Evolutionary conservation across 805 yeast genomes (phyloP).

Genomic region (Saccharomycopsis capsularis): DNA sequence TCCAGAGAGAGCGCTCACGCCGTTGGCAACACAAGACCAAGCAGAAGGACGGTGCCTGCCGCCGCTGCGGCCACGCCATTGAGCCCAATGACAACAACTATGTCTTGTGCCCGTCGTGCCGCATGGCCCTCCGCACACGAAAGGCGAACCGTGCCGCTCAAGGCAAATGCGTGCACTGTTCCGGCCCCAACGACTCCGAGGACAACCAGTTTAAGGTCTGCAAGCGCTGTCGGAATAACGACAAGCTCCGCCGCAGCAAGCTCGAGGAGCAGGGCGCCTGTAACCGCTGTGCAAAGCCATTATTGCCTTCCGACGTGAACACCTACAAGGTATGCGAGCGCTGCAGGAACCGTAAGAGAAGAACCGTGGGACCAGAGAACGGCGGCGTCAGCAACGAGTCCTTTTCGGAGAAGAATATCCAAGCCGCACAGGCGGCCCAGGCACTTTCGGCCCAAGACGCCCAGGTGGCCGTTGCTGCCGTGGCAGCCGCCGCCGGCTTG

Average conservation of each 20-base stretch:
- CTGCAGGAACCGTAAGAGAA: slow-evolving; percentile 51
- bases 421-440: background rate
- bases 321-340: slow-evolving; percentile 49
- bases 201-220: slow-evolving; percentile 55
- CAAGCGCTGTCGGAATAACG: slow-evolving; percentile 54
- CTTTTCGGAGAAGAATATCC: background rate
- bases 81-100: slow-evolving; percentile 44
- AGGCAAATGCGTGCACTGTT: slow-evolving; percentile 64
- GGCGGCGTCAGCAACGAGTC: background rate
- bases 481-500: background rate
- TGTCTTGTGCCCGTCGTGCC: slow-evolving; percentile 56
- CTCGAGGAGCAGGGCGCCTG: slow-evolving; percentile 54
- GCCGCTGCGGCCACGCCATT: slow-evolving; percentile 54
- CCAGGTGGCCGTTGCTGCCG: slow-evolving; percentile 2
- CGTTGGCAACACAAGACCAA: slow-evolving; percentile 61
- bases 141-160: slow-evolving; percentile 54
- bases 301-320: slow-evolving; percentile 40
- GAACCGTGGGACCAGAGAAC: background rate
- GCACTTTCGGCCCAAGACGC: background rate
- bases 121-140: slow-evolving; percentile 45
- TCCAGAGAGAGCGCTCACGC: slow-evolving; percentile 55
- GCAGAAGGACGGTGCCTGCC: slow-evolving; percentile 53
- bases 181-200: slow-evolving; percentile 45
- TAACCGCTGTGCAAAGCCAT: slow-evolving; percentile 50
- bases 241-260: slow-evolving; percentile 47